Base-by-base conservation (phyloP, 257 asterid genomes). In the Cruciata laevipes region DNA sequence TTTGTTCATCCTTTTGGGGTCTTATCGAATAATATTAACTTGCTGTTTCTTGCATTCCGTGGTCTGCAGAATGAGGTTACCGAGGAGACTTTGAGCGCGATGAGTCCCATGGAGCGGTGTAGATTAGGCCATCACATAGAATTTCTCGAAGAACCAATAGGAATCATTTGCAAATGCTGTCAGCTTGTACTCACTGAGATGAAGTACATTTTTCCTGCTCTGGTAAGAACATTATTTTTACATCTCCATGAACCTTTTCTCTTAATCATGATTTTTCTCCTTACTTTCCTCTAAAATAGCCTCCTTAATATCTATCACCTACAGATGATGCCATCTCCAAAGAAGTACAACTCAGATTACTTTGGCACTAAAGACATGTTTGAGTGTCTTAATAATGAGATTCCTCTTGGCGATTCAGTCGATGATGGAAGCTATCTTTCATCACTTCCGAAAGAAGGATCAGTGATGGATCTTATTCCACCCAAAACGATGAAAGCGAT, bases 111-210 rank as follows among this genome's bases (percentile, higher is more conserved):
- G 0, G 77, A 65, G 25, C 40, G 73, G 5, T 87, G 97, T 67
- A 12, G 25, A 1, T 38, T 75, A 73, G 92, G 95, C 24, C 92
- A 89, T 38, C 70, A n/a, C 13, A 17, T 76, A 33, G 59, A 27
- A 61, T 7, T 78, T 59, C 78, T 84, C 20, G 89, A 87, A 52
- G 98, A 92, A 27, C 79, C 83, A 49, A 86, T 81, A 6, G 98
- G 98, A 62, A 56, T 80, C 9, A 13, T 72, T 16, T 87, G 97
- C 84, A 71, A 31, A 63, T 59, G 42, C 51, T 92, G 98, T 66
- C 65, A 56, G 2, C 23, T 42, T 31, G 77, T 89, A 67, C 65
- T 76, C 10, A 56, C 78, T 38, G 88, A 87, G 52, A 84, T 80
- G 31, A 86, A 83, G 74, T 62, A 87, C 65, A 76, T 86, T 59